A percentile compares a stretch with the other conserved stretches of the same genome.
phyloP scores from a whole-genome alignment of 108 stramenopile genomes.

The Skeletonema tropicum region DNA sequence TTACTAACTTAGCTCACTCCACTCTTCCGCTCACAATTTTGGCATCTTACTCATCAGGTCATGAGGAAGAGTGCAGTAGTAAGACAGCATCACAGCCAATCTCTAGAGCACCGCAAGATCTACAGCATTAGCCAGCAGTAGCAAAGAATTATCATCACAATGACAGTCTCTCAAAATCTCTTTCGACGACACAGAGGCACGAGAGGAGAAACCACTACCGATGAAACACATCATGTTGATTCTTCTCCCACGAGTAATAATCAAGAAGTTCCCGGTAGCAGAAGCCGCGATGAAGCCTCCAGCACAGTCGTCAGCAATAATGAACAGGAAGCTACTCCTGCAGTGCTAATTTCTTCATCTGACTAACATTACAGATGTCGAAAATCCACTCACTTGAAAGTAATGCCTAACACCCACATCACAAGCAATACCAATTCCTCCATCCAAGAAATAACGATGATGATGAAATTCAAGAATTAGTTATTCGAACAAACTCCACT shows the following conservation, averaged over 20 bases:
- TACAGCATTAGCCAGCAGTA: not conserved
- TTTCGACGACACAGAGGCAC: slow-evolving; percentile 3
- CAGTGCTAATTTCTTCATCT: not conserved
- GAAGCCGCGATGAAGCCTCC: not conserved
- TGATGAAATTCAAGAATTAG: slow-evolving; percentile 34
- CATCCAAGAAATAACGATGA: not conserved
- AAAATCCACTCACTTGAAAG: not conserved
- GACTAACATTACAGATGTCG: not conserved
- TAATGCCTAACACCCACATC: not conserved
- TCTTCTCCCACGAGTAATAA: not conserved
- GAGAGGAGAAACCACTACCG: not conserved
- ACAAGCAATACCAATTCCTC: not conserved
- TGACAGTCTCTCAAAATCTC: not conserved
- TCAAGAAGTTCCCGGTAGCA: not conserved
- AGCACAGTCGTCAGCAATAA: not conserved
- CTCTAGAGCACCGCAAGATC: not conserved
- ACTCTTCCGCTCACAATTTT: not conserved
- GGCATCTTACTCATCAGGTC: not conserved
- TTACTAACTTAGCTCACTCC: not conserved
- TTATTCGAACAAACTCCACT: slow-evolving; percentile 33
- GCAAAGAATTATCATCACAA: not conserved
- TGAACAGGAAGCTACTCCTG: not conserved
- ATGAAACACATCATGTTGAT: not conserved
- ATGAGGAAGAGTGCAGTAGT: too few relatives aligned
- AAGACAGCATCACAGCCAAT: not conserved